Conservation (phyloP, 208 protist genomes). For the Acanthamoeba triangularis region DNA sequence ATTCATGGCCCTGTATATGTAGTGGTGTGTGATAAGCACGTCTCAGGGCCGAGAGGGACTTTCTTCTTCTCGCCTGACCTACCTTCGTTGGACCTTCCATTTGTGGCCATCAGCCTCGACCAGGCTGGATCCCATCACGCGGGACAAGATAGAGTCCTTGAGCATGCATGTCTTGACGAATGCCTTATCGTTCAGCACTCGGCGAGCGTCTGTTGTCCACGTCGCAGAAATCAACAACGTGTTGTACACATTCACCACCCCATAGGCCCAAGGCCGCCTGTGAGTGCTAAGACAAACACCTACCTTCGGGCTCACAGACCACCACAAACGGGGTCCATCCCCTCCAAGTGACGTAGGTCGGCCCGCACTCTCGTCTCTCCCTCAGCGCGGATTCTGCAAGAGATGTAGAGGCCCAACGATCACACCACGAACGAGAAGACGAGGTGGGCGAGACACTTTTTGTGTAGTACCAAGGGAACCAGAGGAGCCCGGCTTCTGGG, state of each 20-base stretch:
- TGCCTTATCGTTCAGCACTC: constrained; percentile 30
- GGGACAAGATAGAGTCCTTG: neutral
- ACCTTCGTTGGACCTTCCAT: constrained; percentile 40
- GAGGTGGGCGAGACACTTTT: too few relatives aligned
- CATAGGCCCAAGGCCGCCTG: too few relatives aligned
- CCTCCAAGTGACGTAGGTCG: neutral
- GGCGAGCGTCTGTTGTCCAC: neutral
- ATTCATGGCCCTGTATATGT: neutral
- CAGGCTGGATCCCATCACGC: constrained; percentile 51
- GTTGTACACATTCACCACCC: too few relatives aligned
- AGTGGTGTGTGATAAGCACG: neutral
- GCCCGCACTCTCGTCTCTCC: neutral
- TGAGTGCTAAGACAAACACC: too few relatives aligned
- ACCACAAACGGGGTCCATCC: neutral
- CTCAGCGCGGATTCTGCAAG: neutral
- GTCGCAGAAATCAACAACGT: too few relatives aligned
- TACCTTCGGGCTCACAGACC: neutral
- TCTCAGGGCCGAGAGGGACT: too few relatives aligned
- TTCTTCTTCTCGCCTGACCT: too few relatives aligned
- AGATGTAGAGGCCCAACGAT: neutral
- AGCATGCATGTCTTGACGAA: neutral
- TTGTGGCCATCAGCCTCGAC: neutral
- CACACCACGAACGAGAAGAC: too few relatives aligned
- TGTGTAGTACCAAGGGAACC: neutral
- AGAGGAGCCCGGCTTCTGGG: neutral